Percentiles rank a stretch among this genome's conserved stretches.
Evolutionary conservation across 1,139 yeast genomes (phyloP).

Genomic region (Nakaseomyces glabratus): DNA sequence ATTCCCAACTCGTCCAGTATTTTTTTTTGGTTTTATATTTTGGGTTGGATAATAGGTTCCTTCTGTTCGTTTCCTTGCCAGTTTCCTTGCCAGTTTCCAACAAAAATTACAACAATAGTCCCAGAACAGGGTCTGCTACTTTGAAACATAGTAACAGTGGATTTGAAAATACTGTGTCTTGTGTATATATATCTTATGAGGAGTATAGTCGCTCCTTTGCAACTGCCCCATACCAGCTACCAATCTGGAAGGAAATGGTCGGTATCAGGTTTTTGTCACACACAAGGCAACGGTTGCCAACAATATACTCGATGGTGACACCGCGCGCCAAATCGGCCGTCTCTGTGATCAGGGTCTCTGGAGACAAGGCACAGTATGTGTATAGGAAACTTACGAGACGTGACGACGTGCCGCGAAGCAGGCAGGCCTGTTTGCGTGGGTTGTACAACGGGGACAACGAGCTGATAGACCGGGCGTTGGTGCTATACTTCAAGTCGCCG

Average conservation of each 20-base stretch:
- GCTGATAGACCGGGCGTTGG: slow-evolving; percentile 68
- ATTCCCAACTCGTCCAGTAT: slow-evolving; percentile 22
- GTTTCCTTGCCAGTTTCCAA: no score
- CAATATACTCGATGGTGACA: slow-evolving; percentile 87
- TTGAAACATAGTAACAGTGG: no score
- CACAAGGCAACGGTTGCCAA: slow-evolving; percentile 38
- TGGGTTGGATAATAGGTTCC: no score
- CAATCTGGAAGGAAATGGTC: no score
- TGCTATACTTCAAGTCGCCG: slow-evolving; percentile 63
- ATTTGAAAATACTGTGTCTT: no score
- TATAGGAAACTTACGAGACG: slow-evolving; percentile 37
- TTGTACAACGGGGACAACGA: slow-evolving; percentile 33
- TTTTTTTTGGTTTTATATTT: slow-evolving; percentile 14
- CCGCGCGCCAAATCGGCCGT: slow-evolving; percentile 76
- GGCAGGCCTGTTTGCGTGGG: slow-evolving; percentile 50
- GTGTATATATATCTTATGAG: no score
- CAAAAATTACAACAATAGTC: no score
- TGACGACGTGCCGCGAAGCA: slow-evolving; percentile 36
- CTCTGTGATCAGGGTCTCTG: slow-evolving; percentile 77
- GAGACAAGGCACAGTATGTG: slow-evolving; percentile 45
- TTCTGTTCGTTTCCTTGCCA: no score
- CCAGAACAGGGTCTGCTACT: no score
- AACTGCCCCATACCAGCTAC: no score
- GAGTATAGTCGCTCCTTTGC: no score
- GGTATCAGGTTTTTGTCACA: no score